Percentiles rank a stretch among this genome's conserved stretches.
Evolutionary conservation across 2,329 filamentous ascomycete genomes (phyloP).

Genomic region (Aspergillus sergii): DNA sequence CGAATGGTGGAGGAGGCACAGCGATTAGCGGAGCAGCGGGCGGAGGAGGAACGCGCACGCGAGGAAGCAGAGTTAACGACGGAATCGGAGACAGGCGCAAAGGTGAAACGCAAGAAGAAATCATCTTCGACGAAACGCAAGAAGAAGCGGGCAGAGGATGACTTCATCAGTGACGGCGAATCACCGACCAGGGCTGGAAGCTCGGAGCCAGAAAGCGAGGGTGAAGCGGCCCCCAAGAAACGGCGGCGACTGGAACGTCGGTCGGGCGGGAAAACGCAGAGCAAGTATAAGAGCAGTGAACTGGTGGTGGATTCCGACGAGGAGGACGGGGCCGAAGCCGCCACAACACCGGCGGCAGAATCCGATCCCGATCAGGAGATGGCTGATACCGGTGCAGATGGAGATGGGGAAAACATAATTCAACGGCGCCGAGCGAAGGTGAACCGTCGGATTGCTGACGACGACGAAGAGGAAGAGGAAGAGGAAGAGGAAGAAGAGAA

Average conservation of each 20-base stretch:
- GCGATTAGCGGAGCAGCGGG: slow-evolving; percentile 69
- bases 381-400: slow-evolving; percentile 44
- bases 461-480: slow-evolving; percentile 45
- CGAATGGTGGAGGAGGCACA: slow-evolving; percentile 77
- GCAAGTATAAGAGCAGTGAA: slow-evolving; percentile 85
- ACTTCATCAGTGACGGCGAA: slow-evolving; percentile 35
- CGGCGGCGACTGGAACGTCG: slow-evolving; percentile 63
- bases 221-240: slow-evolving; percentile 54
- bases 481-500: slow-evolving; percentile 48
- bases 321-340: slow-evolving; percentile 54
- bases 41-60: slow-evolving; percentile 68
- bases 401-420: slow-evolving; percentile 33
- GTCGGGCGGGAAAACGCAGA: slow-evolving; percentile 40
- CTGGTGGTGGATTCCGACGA: slow-evolving; percentile 75
- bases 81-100: slow-evolving; percentile 80
- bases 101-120: slow-evolving; percentile 74
- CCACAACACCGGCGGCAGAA: slow-evolving; percentile 32
- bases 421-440: slow-evolving; percentile 38
- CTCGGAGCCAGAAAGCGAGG: slow-evolving; percentile 38
- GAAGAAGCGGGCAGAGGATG: slow-evolving; percentile 57
- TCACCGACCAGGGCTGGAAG: slow-evolving; percentile 29
- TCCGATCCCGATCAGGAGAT: slow-evolving; percentile 4
- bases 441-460: slow-evolving; percentile 35
- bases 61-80: slow-evolving; percentile 79
- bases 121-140: slow-evolving; percentile 54